Conservation (phyloP, 73 alveolate species). For the Urostyla sp. region DNA sequence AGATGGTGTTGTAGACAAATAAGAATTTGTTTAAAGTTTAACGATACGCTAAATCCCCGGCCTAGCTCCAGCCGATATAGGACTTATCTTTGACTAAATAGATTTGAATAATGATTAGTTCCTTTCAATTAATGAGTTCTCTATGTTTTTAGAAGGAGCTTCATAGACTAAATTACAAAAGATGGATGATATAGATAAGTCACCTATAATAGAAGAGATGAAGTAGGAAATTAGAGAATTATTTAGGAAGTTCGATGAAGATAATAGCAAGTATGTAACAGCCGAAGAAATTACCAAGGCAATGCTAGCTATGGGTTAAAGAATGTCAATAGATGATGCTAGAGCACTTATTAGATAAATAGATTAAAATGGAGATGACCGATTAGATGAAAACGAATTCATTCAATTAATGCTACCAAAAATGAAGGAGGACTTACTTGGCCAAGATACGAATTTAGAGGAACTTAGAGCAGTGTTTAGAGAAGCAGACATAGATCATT, state of each 20-base stretch:
- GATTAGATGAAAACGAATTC: constrained; percentile 51
- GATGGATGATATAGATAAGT: constrained; percentile 42
- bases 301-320: constrained; percentile 34
- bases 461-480: constrained; percentile 60
- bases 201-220: constrained; percentile 19
- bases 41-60: constrained; percentile 49
- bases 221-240: constrained; percentile 34
- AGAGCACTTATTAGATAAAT: constrained; percentile 16
- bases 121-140: constrained; percentile 59
- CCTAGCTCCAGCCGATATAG: not conserved
- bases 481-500: constrained; percentile 66
- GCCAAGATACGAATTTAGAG: constrained; percentile 53
- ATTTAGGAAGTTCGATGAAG: constrained; percentile 55
- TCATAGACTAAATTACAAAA: constrained; percentile 9
- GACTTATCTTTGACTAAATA: constrained; percentile 42
- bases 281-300: constrained; percentile 35
- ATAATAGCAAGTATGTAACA: constrained; percentile 43
- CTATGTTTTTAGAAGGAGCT: constrained; percentile 69
- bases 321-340: constrained; percentile 39
- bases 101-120: constrained; percentile 56
- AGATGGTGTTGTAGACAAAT: constrained; percentile 56
- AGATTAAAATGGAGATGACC: constrained; percentile 51
- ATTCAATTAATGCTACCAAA: constrained; percentile 48
- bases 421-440: constrained; percentile 62
- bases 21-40: constrained; percentile 50